Evolutionary conservation across 2,329 filamentous ascomycete species (phyloP), one percentile per base, ranked within the genome.

Genomic region (Fusarium sp.): DNA sequence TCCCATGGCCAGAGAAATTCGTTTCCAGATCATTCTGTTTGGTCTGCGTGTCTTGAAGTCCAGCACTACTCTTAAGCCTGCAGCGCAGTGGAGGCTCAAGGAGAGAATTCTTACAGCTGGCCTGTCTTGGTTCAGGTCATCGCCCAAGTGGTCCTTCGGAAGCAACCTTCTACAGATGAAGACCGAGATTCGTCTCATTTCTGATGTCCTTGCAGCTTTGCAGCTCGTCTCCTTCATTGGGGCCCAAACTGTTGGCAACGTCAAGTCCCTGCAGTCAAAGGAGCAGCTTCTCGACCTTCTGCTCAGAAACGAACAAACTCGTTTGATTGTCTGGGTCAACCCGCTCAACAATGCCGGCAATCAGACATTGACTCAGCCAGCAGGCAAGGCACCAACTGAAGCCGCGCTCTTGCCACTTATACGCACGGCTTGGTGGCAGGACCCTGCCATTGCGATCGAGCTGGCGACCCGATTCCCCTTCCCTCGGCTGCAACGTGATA

Each of bases 81-180:
- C 87, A 30, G 87, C 90, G 8, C 89, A 91, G 74, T 96, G 92
- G 90, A 89, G 91, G 62, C 83, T 98, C 37, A 97, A 97, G 77
- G 94, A 98, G 75, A 89, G 93, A 70, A 90, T 97, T 52, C 79
- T 99, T 37, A 94, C 93, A 8, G 94, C 93, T 31, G 94, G 89
- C 15, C 83, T 99, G 33, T 89, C 87, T 65, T 99, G 97, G 97
- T 99, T 99, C 79, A 88, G 85, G 38, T 88, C 90, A 70, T 83
- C 92, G 8, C 93, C 94, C 15, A 88, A 89, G 70, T 99, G 96
- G 95, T 97, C 96, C 0, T 98, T 96, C 79, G 96, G 96, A 58
- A 96, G 95, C 73, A 99, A 97, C 76, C 88, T 92, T 49, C 82
- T 99, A 16, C 96, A 99, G 77, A 84, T 98, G 52, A 98, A 97